Evolutionary conservation across 2,329 filamentous ascomycete species (phyloP), one percentile per base, ranked within the genome.

Genomic region (Allantophomopsis lycopodina): DNA sequence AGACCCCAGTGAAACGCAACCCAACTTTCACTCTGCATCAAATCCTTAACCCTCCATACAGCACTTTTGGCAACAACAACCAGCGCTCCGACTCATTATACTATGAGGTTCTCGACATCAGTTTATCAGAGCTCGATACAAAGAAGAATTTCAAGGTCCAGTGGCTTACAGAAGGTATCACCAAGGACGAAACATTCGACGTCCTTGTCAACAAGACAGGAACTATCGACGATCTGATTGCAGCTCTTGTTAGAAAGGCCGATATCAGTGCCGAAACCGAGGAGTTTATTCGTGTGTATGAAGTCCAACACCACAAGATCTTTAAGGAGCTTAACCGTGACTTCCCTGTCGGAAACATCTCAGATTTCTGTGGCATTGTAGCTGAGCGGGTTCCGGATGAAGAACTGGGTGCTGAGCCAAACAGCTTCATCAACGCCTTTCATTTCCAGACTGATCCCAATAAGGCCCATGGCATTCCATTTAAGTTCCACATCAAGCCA

Each of bases 61-160:
- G 76, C 47, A 71, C 71, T 10, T 82, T 86, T 48, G 71, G 80
- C 38, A 83, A 78, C 48, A 72, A 73, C 41, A 77, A 71, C 23
- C 83, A 87, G 54, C 73, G 79, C 40, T 63, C 71, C 15, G 89
- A 96, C 59, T 76, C 81, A 1, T 67, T 98, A 39, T 96, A 80
- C 58, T 98, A 88, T 55, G 91, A 98, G 58, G 76, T 96, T 20
- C 65, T 98, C 32, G 91, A 98, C 46, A 94, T 95, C 67, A 94
- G 86, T 52, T 63, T 98, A 36, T 83, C 84, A 17, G 93, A 98
- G 59, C 69, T 94, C 34, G 91, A 98, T 55, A 91, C 84, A 41
- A 91, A 94, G 66, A 95, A 93, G 65, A 76, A 67, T 42, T 65
- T 96, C 46, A 89, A 84, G 58, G 63, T 98, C 36, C 83, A 70